A percentile compares a stretch with the other conserved stretches of the same genome.
phyloP scores from a whole-genome alignment of 2,329 filamentous ascomycete genomes.

The Sarocladium brachiariae region DNA sequence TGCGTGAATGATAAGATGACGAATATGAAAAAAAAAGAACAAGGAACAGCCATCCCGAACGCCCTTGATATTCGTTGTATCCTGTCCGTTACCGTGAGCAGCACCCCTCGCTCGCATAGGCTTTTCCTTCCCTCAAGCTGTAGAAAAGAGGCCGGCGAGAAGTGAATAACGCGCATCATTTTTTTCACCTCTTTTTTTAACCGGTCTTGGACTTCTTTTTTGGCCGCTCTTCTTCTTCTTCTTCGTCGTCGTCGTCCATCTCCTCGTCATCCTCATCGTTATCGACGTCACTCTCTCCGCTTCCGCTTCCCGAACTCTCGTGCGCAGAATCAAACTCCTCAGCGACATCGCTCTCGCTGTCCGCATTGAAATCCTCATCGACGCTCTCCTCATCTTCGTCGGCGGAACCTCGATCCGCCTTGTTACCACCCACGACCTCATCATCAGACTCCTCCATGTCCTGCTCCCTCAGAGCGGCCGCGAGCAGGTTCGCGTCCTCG shows the following conservation, averaged over 20 bases:
- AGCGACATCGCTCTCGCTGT: constrained; percentile 89
- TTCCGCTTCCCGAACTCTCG: constrained; percentile 67
- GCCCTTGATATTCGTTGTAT: not conserved
- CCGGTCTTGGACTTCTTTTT: constrained; percentile 44
- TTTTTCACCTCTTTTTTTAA: constrained; percentile 12
- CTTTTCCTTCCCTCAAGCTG: no score
- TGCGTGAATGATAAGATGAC: not conserved
- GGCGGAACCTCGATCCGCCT: constrained; percentile 77
- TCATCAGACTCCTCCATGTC: constrained; percentile 70
- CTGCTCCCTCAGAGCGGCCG: constrained; percentile 76
- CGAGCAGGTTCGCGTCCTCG: constrained; percentile 76
- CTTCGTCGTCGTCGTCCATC: constrained; percentile 34
- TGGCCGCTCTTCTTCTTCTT: constrained; percentile 36
- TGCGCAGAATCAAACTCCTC: constrained; percentile 93
- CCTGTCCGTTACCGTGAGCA: not conserved
- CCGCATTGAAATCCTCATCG: constrained; percentile 91
- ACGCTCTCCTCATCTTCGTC: constrained; percentile 94
- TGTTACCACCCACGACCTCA: constrained; percentile 57
- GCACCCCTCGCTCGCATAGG: not conserved
- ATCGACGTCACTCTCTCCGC: constrained; percentile 42
- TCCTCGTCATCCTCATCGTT: constrained; percentile 35
- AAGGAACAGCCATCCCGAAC: not conserved
- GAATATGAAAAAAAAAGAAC: not conserved
- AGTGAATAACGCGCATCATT: no score
- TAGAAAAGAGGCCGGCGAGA: no score